phyloP scores from a whole-genome alignment of 2,329 filamentous ascomycete genomes.

The Neurospora sp. region DNA sequence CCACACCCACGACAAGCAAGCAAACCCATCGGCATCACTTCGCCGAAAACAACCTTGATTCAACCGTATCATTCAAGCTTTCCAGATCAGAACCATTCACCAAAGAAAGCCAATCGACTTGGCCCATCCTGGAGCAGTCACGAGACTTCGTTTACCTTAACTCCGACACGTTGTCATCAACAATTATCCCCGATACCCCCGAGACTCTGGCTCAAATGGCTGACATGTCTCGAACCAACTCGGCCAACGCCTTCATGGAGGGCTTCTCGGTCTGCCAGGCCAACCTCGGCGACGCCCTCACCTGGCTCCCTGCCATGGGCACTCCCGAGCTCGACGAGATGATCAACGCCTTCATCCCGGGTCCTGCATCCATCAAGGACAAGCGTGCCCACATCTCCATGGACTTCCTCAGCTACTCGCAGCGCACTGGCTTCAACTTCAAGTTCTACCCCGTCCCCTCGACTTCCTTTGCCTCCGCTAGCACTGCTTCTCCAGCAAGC shows the following conservation, averaged over 20 bases:
- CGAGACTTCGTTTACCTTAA: not conserved
- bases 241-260: constrained; percentile 25
- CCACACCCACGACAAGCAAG: not conserved
- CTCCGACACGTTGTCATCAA: constrained; percentile 1
- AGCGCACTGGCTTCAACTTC: constrained; percentile 45
- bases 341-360: constrained; percentile 48
- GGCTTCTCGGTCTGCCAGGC: constrained; percentile 54
- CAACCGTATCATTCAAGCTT: not conserved
- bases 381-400: constrained; percentile 49
- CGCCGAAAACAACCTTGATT: not conserved
- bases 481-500: constrained; percentile 34
- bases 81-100: not conserved
- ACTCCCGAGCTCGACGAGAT: constrained; percentile 50
- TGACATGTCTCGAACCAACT: constrained; percentile 27
- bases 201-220: constrained; percentile 19
- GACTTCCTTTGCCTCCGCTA: constrained; percentile 25
- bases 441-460: constrained; percentile 49
- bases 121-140: constrained; percentile 1
- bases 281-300: constrained; percentile 42
- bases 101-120: not conserved
- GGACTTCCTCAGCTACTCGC: constrained; percentile 47
- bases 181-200: not conserved
- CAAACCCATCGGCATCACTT: not conserved
- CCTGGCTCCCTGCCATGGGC: constrained; percentile 59
- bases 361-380: constrained; percentile 42